These are phyloP conservation scores for Knufia fluminis DNA, from an alignment of 2,329 filamentous ascomycete species.

Conservation along the genomic window DNA sequence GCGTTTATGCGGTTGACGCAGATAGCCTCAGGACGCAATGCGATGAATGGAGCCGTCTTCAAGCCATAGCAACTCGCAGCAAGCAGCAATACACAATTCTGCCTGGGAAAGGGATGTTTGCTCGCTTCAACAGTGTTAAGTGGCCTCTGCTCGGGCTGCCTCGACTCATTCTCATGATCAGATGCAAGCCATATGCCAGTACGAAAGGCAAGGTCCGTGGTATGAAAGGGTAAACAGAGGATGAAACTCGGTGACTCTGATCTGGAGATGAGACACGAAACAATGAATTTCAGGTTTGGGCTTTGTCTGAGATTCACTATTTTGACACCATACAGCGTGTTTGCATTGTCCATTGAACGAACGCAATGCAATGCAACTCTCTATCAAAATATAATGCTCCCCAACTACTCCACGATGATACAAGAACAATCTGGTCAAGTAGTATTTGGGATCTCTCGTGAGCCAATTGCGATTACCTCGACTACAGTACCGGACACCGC, in stretches of 20 bases:
- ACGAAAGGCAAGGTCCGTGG: background rate
- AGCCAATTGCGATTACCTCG: too few relatives aligned
- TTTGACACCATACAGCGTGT: background rate
- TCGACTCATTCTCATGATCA: too few relatives aligned
- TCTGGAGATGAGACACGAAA: background rate
- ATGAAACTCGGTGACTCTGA: background rate
- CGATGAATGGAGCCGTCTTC: too few relatives aligned
- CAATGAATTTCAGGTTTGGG: background rate
- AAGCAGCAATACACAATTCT: too few relatives aligned
- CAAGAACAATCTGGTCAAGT: background rate
- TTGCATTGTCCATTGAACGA: background rate
- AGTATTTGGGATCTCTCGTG: background rate
- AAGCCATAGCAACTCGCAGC: too few relatives aligned
- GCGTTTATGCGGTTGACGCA: too few relatives aligned
- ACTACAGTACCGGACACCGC: background rate
- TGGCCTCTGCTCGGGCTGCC: too few relatives aligned
- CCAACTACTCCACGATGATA: background rate
- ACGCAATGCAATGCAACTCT: background rate
- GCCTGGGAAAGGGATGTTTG: too few relatives aligned
- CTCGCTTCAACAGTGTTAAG: too few relatives aligned
- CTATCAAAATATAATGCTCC: background rate
- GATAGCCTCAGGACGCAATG: too few relatives aligned
- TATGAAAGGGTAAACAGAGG: background rate
- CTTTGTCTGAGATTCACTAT: background rate
- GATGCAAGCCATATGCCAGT: too few relatives aligned